phyloP scores from a whole-genome alignment of 306 rosid genomes.

The Cyamopsis tetragonoloba region DNA sequence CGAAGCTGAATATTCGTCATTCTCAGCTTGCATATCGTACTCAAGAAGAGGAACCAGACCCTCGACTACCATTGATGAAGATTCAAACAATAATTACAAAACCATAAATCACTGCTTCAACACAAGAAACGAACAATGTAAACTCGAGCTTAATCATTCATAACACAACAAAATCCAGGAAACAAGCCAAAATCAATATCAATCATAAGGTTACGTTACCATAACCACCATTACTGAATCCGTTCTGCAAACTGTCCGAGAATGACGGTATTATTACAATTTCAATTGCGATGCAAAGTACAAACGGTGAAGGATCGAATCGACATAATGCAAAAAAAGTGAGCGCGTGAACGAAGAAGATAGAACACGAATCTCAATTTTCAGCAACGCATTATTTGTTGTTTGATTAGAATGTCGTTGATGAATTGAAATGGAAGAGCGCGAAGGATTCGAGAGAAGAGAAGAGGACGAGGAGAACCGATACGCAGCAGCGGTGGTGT shows the following conservation, averaged over 20 bases:
- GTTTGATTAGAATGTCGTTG: neutral
- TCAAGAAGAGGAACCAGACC: slow-evolving; percentile 40
- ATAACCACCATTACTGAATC: too few species aligned
- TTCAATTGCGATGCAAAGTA: neutral
- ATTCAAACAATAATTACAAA: neutral
- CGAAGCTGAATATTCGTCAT: slow-evolving; percentile 21
- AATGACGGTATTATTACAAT: neutral
- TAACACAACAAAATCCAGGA: neutral
- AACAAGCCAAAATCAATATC: neutral
- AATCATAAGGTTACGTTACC: neutral
- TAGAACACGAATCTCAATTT: neutral
- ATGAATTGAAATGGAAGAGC: neutral
- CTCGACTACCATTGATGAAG: slow-evolving; percentile 33
- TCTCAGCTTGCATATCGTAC: neutral
- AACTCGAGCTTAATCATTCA: neutral
- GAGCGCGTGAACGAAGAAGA: neutral
- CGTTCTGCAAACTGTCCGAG: too few species aligned
- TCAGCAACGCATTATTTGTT: neutral
- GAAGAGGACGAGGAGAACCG: slow-evolving; percentile 21
- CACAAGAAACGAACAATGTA: neutral
- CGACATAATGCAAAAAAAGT: neutral
- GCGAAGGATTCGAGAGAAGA: neutral
- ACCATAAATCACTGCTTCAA: slow-evolving; percentile 10
- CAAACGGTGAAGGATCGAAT: neutral
- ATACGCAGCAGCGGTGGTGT: slow-evolving; percentile 1